A percentile compares a stretch with the other conserved stretches of the same genome.
Conservation (phyloP, 1,284 basidiomycete genomes). For the Ustilago nuda region DNA sequence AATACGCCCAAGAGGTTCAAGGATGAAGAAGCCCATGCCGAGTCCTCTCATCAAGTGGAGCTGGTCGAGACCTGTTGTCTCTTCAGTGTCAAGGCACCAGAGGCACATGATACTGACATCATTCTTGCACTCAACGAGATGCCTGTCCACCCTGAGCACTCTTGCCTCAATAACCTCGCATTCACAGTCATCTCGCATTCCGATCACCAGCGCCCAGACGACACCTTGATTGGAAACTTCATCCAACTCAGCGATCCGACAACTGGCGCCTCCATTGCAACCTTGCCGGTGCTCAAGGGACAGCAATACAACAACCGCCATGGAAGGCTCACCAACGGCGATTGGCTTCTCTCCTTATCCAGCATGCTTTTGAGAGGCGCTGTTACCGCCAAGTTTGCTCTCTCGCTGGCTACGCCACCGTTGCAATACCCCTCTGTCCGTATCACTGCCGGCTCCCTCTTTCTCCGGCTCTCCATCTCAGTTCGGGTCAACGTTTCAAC, state of each 20-base stretch:
- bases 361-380: slow-evolving; percentile 4
- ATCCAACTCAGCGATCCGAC: slow-evolving; percentile 9
- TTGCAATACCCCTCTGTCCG: slow-evolving; percentile 15
- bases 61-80: slow-evolving; percentile 32
- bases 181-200: neutral
- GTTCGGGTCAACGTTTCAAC: slow-evolving; percentile 16
- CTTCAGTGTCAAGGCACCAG: slow-evolving; percentile 31
- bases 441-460: slow-evolving; percentile 30
- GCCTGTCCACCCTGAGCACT: neutral
- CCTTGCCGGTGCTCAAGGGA: slow-evolving; percentile 24
- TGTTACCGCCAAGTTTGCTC: neutral
- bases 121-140: slow-evolving; percentile 26
- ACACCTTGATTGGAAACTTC: slow-evolving; percentile 19
- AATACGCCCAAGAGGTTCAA: slow-evolving; percentile 11
- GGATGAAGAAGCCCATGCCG: neutral
- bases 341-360: slow-evolving; percentile 31
- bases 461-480: slow-evolving; percentile 29
- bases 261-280: slow-evolving; percentile 6
- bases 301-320: neutral
- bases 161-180: slow-evolving; percentile 10
- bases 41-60: neutral
- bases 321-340: slow-evolving; percentile 34
- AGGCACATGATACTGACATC: slow-evolving; percentile 16
- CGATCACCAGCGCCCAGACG: neutral
- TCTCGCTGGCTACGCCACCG: slow-evolving; percentile 16